Evolutionary conservation across 257 asterid genomes (phyloP).

Genomic region (Jaltomata sinuosa): DNA sequence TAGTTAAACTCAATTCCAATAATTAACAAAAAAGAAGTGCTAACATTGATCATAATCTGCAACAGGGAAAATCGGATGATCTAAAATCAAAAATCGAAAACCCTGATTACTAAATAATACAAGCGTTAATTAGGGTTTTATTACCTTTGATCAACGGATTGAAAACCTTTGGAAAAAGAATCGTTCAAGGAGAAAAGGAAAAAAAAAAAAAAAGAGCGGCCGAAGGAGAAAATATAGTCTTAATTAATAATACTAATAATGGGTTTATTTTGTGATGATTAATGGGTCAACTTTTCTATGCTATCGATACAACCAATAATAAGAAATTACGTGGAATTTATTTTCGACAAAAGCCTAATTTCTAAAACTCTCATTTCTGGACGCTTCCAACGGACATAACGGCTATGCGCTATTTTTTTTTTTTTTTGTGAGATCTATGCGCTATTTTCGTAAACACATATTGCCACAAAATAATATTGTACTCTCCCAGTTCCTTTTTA

Average conservation of each 20-base stretch:
- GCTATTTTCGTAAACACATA: neutral
- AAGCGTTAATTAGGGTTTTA: neutral
- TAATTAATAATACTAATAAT: neutral
- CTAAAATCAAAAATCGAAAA: neutral
- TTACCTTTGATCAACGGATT: conserved; percentile 7
- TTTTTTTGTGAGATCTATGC: too few species aligned
- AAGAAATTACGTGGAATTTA: neutral
- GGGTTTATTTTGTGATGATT: neutral
- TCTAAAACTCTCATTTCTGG: neutral
- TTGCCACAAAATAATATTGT: too few species aligned
- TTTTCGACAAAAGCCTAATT: neutral
- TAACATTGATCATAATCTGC: neutral
- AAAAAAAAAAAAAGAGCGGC: neutral
- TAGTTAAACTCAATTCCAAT: neutral
- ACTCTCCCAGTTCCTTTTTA: too few species aligned
- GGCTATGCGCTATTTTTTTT: conserved; percentile 3
- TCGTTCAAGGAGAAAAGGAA: neutral
- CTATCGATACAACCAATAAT: neutral
- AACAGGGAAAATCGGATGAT: neutral
- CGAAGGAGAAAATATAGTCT: neutral
- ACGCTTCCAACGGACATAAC: conserved; percentile 25
- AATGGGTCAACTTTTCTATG: neutral
- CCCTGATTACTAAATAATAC: neutral
- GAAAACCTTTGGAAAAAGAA: neutral
- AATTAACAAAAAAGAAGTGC: neutral